Conservation (phyloP, 345 rosid species). For the Linum lewisii region DNA sequence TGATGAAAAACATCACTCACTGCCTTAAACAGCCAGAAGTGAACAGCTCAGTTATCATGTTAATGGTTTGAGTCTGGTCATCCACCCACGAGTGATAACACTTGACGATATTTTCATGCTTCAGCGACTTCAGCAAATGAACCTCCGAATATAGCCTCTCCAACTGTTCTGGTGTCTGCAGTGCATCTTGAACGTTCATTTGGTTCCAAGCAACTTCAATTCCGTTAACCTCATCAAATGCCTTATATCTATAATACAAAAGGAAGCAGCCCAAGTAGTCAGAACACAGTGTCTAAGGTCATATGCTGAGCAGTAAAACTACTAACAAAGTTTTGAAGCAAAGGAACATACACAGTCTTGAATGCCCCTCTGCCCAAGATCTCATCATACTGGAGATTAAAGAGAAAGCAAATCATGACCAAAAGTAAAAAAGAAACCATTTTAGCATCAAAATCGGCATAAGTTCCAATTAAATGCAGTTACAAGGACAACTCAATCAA, state of each 20-base stretch:
- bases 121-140: slow-evolving; percentile 18
- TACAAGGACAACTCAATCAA: neutral
- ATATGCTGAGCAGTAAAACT: slow-evolving; percentile 20
- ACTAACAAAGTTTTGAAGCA: neutral
- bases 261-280: neutral
- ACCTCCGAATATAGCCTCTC: slow-evolving; percentile 23
- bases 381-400: slow-evolving; percentile 46
- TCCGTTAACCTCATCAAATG: slow-evolving; percentile 19
- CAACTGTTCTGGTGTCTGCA: slow-evolving; percentile 20
- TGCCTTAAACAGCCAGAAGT: slow-evolving; percentile 17
- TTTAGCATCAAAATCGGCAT: neutral
- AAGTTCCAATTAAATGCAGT: neutral
- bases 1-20: slow-evolving; percentile 9
- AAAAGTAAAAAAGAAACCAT: neutral
- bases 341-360: slow-evolving; percentile 55
- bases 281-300: neutral
- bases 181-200: slow-evolving; percentile 16
- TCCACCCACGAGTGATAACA: slow-evolving; percentile 22
- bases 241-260: slow-evolving; percentile 13
- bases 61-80: slow-evolving; percentile 14
- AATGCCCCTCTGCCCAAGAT: slow-evolving; percentile 69
- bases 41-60: slow-evolving; percentile 19
- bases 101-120: slow-evolving; percentile 16
- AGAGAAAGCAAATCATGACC: neutral
- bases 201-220: slow-evolving; percentile 25